phyloP scores from a whole-genome alignment of 2,329 filamentous ascomycete genomes.

The Rutstroemia sp. region DNA sequence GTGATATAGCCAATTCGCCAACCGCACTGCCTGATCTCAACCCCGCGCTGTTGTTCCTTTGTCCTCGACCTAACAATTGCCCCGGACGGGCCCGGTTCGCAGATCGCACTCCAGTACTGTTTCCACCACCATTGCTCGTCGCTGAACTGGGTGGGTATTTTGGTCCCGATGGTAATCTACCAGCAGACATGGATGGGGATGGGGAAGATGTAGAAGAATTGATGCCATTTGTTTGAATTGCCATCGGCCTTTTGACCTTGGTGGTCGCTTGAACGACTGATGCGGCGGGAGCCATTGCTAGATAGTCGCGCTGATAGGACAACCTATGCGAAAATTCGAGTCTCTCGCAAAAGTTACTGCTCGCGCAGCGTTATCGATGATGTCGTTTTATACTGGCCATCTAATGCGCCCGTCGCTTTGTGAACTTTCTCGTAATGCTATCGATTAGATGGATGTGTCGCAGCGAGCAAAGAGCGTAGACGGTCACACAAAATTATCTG shows the following conservation, averaged over 20 bases:
- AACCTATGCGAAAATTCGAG: not conserved
- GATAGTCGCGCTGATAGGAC: not conserved
- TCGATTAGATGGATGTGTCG: not conserved
- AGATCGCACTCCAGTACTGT: slow-evolving; percentile 36
- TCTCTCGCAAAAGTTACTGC: not conserved
- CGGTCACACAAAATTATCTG: too few species aligned
- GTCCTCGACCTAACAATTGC: slow-evolving; percentile 39
- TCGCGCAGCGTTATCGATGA: slow-evolving; percentile 15
- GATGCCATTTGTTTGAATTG: slow-evolving; percentile 38
- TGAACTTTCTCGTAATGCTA: not conserved
- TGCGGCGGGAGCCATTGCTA: slow-evolving; percentile 26
- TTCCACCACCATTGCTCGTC: slow-evolving; percentile 37
- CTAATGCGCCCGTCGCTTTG: slow-evolving; percentile 8
- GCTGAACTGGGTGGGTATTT: slow-evolving; percentile 45
- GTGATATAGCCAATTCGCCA: slow-evolving; percentile 34
- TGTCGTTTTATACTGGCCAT: slow-evolving; percentile 15
- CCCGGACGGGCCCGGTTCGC: slow-evolving; percentile 47
- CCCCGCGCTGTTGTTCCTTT: slow-evolving; percentile 41
- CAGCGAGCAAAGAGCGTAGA: not conserved
- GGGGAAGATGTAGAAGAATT: slow-evolving; percentile 42
- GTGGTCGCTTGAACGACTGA: slow-evolving; percentile 22
- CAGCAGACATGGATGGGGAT: slow-evolving; percentile 46
- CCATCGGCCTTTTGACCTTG: slow-evolving; percentile 63
- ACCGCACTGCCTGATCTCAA: slow-evolving; percentile 41
- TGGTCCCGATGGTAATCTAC: slow-evolving; percentile 42